Evolutionary conservation across 1,284 basidiomycete genomes (phyloP), one percentile per base, ranked within the genome.

Genomic region (Rhodotorula sp.): DNA sequence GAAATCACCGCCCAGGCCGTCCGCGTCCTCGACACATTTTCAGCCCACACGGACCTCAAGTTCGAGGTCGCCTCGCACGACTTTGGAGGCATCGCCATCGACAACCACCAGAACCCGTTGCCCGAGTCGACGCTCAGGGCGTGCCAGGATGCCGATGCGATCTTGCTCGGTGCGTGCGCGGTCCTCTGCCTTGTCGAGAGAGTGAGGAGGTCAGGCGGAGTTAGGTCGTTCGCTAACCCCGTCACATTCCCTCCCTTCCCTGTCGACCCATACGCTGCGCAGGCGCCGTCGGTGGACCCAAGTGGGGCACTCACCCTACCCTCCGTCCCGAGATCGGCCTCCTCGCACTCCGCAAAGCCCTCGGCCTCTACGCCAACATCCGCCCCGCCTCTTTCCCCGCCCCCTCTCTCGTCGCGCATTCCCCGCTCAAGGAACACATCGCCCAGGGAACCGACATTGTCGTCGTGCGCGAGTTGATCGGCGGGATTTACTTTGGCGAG

Each of bases 361-460:
- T 98, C 64, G 94, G 93, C 50, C 86, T 98, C 59, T 98, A 95
- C 82, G 95, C 93, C 79, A 99, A 99, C 84, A 96, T 99, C 80
- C 91, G 96, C 48, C 96, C 96, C 10, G 92, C 93, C 31, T 91
- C 90, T 78, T 95, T 99, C 78, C 92, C 92, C 2, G 95, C 93
- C 28, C 89, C 96, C 62, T 89, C 91, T 52, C 87, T 99, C 56
- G 83, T 99, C 66, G 84, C 87, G 64, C 86, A 91, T 83, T 94
- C 92, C n/a, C 96, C 96, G n/a, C 84, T 99, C 70, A 93, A 91
- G 80, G 86, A 90, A 58, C 87, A 90, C 70, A 84, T 95, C 63
- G 94, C 90, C 13, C 85, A 86, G 75, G 94, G 93, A 57, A 80
- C 79, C 15, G 86, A 97, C 80, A 89, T 98, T 80, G 93, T 98